Percentiles rank a stretch among this genome's conserved stretches.
Conservation (phyloP, 768 basidiomycete genomes). For the Grammothele lineata region DNA sequence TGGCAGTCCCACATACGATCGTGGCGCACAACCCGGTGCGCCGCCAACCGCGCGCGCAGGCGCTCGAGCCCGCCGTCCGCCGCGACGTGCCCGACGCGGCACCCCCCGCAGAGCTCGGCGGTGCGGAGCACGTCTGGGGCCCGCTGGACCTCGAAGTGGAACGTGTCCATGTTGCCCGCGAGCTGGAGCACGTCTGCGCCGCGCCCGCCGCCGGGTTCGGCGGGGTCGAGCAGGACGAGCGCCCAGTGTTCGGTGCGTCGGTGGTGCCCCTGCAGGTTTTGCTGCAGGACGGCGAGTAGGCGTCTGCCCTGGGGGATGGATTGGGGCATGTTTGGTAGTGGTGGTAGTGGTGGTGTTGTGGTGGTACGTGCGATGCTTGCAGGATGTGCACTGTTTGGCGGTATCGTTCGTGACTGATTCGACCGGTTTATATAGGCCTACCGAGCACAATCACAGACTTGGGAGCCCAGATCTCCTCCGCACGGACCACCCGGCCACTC, state of each 20-base stretch:
- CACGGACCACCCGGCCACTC: too few relatives aligned
- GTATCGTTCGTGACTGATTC: too few relatives aligned
- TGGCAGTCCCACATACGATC: constrained; percentile 6
- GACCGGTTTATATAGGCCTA: too few relatives aligned
- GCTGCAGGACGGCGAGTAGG: constrained; percentile 1
- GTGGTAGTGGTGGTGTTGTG: background rate
- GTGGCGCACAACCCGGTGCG: background rate
- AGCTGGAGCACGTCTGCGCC: constrained; percentile 1
- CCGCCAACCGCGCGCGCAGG: background rate
- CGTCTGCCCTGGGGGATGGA: background rate
- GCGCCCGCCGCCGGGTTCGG: background rate
- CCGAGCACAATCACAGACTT: too few relatives aligned
- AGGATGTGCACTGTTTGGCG: too few relatives aligned
- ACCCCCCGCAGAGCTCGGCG: background rate
- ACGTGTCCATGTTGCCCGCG: constrained; percentile 5
- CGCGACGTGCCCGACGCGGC: background rate
- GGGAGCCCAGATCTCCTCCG: too few relatives aligned
- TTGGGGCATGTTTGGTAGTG: background rate
- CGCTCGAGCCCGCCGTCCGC: background rate
- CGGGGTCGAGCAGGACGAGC: background rate
- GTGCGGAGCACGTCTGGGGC: background rate
- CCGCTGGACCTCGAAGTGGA: constrained; percentile 2
- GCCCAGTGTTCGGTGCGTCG: constrained; percentile 5
- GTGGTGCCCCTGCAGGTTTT: constrained; percentile 1
- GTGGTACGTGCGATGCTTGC: too few relatives aligned